A percentile compares a stretch with the other conserved stretches of the same genome.
Conservation (phyloP, 192 early-diverging fungal species). For the Coemansia sp. region DNA sequence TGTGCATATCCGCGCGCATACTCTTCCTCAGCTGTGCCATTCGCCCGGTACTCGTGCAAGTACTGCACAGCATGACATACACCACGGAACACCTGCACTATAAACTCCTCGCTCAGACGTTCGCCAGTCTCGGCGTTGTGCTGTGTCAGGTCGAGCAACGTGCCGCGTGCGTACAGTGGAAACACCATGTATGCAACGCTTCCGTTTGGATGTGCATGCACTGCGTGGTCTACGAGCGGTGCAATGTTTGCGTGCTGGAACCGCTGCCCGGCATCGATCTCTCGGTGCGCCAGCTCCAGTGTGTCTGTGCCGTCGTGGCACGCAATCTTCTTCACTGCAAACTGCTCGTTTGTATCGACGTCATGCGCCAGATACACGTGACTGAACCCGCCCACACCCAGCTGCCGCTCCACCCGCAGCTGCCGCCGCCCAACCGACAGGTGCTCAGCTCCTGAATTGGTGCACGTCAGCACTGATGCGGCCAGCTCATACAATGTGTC, state of each 20-base stretch:
- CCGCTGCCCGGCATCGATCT: constrained; percentile 66
- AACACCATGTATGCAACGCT: constrained; percentile 67
- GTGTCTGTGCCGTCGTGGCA: constrained; percentile 63
- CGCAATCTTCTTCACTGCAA: constrained; percentile 69
- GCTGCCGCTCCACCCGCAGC: constrained; percentile 59
- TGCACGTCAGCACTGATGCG: constrained; percentile 26
- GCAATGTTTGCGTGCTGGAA: constrained; percentile 69
- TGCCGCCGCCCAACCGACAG: constrained; percentile 60
- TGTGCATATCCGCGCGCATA: neutral
- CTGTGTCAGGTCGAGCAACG: constrained; percentile 59
- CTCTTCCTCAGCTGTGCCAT: neutral
- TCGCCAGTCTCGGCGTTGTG: constrained; percentile 54
- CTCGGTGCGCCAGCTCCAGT: constrained; percentile 62
- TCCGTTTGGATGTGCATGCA: neutral
- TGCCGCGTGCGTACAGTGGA: constrained; percentile 63
- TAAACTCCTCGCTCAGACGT: constrained; percentile 58
- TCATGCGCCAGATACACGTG: constrained; percentile 67
- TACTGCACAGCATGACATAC: constrained; percentile 61
- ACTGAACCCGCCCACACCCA: constrained; percentile 78
- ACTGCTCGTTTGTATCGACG: constrained; percentile 43
- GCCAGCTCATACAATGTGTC: neutral
- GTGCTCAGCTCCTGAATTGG: constrained; percentile 23
- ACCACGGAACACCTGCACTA: constrained; percentile 60
- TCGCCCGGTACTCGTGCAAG: constrained; percentile 55
- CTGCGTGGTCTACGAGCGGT: constrained; percentile 38